Percentiles rank a stretch among this genome's conserved stretches.
phyloP scores from a whole-genome alignment of 2,329 filamentous ascomycete genomes.

The Teratosphaeriaceae sp. region DNA sequence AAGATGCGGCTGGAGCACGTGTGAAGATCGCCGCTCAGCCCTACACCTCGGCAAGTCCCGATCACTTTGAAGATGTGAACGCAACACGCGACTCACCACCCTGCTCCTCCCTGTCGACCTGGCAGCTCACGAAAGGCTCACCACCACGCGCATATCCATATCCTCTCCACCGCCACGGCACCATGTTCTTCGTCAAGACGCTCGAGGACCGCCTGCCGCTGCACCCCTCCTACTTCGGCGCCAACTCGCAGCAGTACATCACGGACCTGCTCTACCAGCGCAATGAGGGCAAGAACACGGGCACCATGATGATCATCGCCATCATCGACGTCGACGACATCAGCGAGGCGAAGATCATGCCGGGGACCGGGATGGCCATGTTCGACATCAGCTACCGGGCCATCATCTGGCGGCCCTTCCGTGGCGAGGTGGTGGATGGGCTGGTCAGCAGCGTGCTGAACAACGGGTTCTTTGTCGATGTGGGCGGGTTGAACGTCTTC shows the following conservation, averaged over 20 bases:
- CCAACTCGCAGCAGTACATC: constrained; percentile 86
- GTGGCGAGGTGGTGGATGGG: constrained; percentile 96
- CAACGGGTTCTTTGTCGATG: constrained; percentile 84
- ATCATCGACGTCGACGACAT: constrained; percentile 97
- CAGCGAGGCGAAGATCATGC: constrained; percentile 77
- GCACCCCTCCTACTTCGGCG: constrained; percentile 94
- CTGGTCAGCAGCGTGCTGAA: constrained; percentile 87
- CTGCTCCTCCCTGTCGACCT: not conserved
- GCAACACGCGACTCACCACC: no score
- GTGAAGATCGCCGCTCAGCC: no score
- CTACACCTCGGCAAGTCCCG: no score
- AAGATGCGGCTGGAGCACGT: no score
- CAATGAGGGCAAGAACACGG: constrained; percentile 91
- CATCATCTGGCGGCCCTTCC: constrained; percentile 96
- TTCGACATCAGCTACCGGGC: constrained; percentile 94
- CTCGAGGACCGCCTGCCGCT: constrained; percentile 91
- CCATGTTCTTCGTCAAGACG: constrained; percentile 98
- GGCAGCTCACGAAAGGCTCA: constrained; percentile 1
- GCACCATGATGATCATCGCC: constrained; percentile 95
- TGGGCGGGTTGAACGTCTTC: constrained; percentile 71
- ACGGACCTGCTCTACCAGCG: constrained; percentile 84
- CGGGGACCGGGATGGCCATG: constrained; percentile 84
- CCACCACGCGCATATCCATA: not conserved
- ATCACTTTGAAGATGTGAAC: no score
- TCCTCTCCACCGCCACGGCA: constrained; percentile 3